Evolutionary conservation across 257 asterid species (phyloP).

Genomic region (Solanum lignicaule): DNA sequence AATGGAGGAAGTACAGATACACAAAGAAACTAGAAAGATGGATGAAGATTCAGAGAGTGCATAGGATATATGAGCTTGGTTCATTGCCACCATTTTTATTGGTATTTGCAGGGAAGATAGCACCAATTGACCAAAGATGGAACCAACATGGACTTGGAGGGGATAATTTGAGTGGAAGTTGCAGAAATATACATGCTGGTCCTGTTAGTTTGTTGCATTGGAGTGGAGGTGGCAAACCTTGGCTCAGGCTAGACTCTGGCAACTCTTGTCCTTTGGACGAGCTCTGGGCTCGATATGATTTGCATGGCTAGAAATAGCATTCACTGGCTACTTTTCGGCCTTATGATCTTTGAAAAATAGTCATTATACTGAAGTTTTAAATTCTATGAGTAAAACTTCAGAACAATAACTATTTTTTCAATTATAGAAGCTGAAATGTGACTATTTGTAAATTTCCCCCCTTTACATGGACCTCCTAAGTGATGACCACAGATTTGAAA

Average conservation of each 20-base stretch:
- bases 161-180: conserved; percentile 50
- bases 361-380: background rate
- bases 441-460: background rate
- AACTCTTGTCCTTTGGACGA: conserved; percentile 49
- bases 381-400: background rate
- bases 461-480: conserved; percentile 7
- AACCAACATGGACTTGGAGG: conserved; percentile 68
- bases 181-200: conserved; percentile 44
- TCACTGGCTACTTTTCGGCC: background rate
- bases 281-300: conserved; percentile 44
- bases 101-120: conserved; percentile 49
- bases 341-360: background rate
- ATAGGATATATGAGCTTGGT: conserved; percentile 54
- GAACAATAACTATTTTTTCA: background rate
- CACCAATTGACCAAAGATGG: conserved; percentile 51
- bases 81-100: conserved; percentile 56
- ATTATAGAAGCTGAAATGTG: background rate
- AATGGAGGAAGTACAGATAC: conserved; percentile 42
- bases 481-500: background rate
- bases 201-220: conserved; percentile 61
- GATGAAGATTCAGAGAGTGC: conserved; percentile 54
- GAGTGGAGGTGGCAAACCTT: conserved; percentile 72
- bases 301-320: conserved; percentile 8
- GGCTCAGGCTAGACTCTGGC: conserved; percentile 48
- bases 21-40: conserved; percentile 50